These are phyloP conservation scores for Citrullus mucosospermus DNA, from an alignment of 306 rosid species.

Conservation along the genomic window DNA sequence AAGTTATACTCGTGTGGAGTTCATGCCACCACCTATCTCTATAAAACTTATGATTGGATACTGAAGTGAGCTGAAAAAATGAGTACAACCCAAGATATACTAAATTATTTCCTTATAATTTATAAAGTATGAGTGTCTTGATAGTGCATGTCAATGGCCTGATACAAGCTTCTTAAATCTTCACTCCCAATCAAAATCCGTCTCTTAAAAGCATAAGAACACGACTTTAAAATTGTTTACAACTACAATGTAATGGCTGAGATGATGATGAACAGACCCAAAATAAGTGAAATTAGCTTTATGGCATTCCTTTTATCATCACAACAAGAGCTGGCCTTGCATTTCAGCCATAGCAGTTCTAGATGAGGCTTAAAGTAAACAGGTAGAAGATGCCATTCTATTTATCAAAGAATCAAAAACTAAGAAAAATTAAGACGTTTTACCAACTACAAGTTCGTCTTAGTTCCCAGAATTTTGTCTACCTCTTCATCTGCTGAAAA, in stretches of 20 bases:
- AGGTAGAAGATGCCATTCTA: background rate
- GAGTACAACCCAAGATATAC: too few relatives aligned
- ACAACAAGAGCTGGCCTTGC: background rate
- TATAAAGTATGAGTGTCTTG: too few relatives aligned
- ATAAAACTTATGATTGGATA: too few relatives aligned
- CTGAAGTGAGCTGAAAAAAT: too few relatives aligned
- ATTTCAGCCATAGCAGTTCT: background rate
- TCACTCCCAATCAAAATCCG: background rate
- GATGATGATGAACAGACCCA: background rate
- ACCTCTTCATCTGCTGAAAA: slow-evolving; percentile 10
- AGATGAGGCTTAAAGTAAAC: background rate
- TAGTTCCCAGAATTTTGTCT: background rate
- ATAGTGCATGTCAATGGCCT: too few relatives aligned
- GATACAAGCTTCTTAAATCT: background rate
- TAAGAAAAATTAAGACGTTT: background rate
- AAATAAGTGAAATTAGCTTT: background rate
- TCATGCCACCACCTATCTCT: too few relatives aligned
- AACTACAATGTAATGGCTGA: background rate
- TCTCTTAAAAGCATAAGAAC: background rate
- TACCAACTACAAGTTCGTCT: slow-evolving; percentile 5
- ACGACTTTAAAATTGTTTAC: background rate
- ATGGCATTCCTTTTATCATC: background rate
- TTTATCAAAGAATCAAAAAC: background rate
- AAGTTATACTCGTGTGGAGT: too few relatives aligned
- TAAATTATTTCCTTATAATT: too few relatives aligned